Conservation (phyloP, 495 filamentous ascomycete species). For the Niebla homalea region DNA sequence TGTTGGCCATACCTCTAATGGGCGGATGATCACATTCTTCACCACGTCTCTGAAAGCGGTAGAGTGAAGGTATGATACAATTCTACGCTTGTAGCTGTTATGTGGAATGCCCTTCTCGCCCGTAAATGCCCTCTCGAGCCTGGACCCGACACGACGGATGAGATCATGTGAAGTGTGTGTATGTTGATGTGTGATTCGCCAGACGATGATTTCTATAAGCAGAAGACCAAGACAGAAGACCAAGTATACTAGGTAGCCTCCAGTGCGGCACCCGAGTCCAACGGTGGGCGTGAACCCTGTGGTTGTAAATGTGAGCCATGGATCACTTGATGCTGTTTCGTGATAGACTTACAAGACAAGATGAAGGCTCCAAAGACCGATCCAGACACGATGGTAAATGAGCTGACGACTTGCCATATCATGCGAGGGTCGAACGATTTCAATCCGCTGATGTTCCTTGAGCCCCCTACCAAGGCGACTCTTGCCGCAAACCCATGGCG, state of each 20-base stretch:
- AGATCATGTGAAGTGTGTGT: constrained; percentile 6
- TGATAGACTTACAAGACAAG: constrained; percentile 9
- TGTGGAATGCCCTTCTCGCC: background rate
- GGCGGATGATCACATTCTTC: constrained; percentile 5
- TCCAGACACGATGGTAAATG: constrained; percentile 16
- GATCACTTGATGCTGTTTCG: background rate
- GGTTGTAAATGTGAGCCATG: background rate
- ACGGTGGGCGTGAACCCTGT: constrained; percentile 15
- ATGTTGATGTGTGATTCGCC: constrained; percentile 20
- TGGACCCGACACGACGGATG: constrained; percentile 1
- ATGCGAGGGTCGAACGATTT: constrained; percentile 32
- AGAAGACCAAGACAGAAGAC: constrained; percentile 20
- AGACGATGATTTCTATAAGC: constrained; percentile 26
- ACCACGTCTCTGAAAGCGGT: constrained; percentile 7
- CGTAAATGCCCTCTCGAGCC: constrained; percentile 5
- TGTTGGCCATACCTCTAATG: constrained; percentile 1
- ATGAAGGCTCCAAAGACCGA: constrained; percentile 11
- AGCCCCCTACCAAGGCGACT: constrained; percentile 22
- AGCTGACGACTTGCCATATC: constrained; percentile 26
- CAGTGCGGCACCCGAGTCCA: constrained; percentile 36
- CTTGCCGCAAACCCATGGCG: constrained; percentile 22
- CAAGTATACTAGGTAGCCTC: constrained; percentile 32
- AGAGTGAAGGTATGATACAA: constrained; percentile 1
- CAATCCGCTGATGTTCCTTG: constrained; percentile 18
- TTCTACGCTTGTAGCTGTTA: constrained; percentile 3